Base-by-base conservation (phyloP, 2,329 filamentous ascomycete genomes). In the Stylonectria norvegica region DNA sequence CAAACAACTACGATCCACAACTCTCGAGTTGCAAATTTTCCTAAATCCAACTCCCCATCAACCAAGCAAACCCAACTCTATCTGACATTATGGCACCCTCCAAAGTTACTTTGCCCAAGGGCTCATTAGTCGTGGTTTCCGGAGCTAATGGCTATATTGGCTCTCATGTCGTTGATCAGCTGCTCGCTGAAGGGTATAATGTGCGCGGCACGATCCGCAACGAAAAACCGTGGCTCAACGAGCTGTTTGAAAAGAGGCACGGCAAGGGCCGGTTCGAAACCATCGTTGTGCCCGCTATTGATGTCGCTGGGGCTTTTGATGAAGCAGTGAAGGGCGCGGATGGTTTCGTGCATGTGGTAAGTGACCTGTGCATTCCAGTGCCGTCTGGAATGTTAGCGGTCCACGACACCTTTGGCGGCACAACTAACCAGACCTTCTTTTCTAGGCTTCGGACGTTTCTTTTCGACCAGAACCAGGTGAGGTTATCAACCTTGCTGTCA, bases 171-270 rank as follows among this genome's bases (percentile, higher is more conserved):
- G 62, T 59, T 9, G 55, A 65, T 30, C 53, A 66, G 35, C 52
- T 69, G 4, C 57, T 71, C 4, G 31, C 45, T 1, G 43, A 48
- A 0, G 69, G 69, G 8, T 72, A 65, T 45, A 57, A 55, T 8
- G 69, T 73, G 7, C 64, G 67, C 17, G 69, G 68, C 2, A 70
- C 67, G 1, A 61, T 64, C 16, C 66, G 68, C 5, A 47, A 53
- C 34, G 23, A 43, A 3, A 46, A 52, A 8, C 38, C 50, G 6
- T 65, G 61, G 59, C 15, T 61, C 5, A 29, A 17, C 3, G 45
- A 47, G 5, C 41, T 58, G 5, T 59, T 60, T 20, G 55, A 57
- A 15, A 46, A 58, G 19, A 51, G 55, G n/a, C 57, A 61, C 38
- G 60, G 57, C 12, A n/a, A 28, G 0, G 61, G 56, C 17, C 45